Base-by-base conservation (phyloP, 1,284 basidiomycete genomes). In the Xerocomus nothofagi region DNA sequence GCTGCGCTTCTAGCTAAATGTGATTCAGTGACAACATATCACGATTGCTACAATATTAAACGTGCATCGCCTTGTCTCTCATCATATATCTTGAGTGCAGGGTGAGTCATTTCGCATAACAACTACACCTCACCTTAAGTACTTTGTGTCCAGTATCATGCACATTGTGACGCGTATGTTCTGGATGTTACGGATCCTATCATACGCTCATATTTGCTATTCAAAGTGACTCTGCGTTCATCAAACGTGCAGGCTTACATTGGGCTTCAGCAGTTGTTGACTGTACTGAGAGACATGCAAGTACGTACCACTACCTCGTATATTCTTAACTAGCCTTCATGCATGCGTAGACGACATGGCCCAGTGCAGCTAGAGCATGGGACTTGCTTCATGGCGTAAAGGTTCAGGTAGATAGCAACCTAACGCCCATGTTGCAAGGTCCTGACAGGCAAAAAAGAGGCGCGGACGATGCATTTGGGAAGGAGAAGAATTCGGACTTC, bases 81-180 rank as follows among this genome's bases (percentile, higher is more conserved):
- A 5, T 85, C 87, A 30, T 88, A 86, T 65, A 73, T 93, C 36
- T 80, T 93, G 49, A 81, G 77, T 56, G 85, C 91, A 45, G 84
- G 84, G 87, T 89, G 66, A 60, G 84, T 72, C 15, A 21, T 36
- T 38, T 47, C 18, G 17, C 11, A 27, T 45, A 36, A 27, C 10
- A 29, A 21, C 6, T 39, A 4, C 44, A n/a, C 45, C 47, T 20
- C 37, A 49, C 47, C 43, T 52, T 51, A 36, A 55, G n/a, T n/a
- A n/a, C n/a, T 43, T n/a, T 39, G 18, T 47, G 32, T 57, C 10
- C 56, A 90, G 89, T 31, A 88, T 93, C 60, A 90, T 93, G 84
- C 89, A 92, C 61, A 80, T 89, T 33, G 73, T 88, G 50, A 86
- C 84, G n/a, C 63, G 88, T 88, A 66, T 57, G 83, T 47, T 50